Evolutionary conservation across 1,284 basidiomycete genomes (phyloP).

Genomic region (Trichosporon ovoides): DNA sequence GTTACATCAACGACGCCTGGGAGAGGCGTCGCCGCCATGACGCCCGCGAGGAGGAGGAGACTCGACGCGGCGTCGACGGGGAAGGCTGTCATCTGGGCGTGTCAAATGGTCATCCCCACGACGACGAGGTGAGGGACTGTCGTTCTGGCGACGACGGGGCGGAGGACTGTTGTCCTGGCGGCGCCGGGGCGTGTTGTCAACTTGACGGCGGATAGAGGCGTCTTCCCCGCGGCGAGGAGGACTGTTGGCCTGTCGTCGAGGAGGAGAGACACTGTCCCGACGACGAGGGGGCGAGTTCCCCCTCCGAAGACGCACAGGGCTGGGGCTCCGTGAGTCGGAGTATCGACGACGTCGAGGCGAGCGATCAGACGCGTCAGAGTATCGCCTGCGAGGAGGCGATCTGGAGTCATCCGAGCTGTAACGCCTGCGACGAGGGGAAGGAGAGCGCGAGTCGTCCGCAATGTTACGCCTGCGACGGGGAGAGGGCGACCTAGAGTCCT

Average conservation of each 20-base stretch:
- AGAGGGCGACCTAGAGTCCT: constrained; percentile 17
- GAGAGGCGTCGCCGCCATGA: neutral
- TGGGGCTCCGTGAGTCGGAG: constrained; percentile 12
- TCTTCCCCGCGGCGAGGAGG: constrained; percentile 21
- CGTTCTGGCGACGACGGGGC: constrained; percentile 1
- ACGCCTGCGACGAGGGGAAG: constrained; percentile 14
- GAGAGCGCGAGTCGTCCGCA: constrained; percentile 19
- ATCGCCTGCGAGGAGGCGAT: constrained; percentile 12
- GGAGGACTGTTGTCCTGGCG: constrained; percentile 8
- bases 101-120: no score
- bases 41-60: constrained; percentile 9
- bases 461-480: constrained; percentile 17
- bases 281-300: constrained; percentile 16
- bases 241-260: constrained; percentile 20
- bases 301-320: constrained; percentile 21
- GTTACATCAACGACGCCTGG: constrained; percentile 3
- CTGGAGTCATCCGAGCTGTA: constrained; percentile 14
- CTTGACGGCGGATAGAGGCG: constrained; percentile 18
- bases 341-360: constrained; percentile 12
- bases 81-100: neutral
- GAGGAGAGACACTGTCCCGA: constrained; percentile 15
- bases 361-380: constrained; percentile 2
- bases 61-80: constrained; percentile 6
- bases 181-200: constrained; percentile 2
- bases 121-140: constrained; percentile 2